Evolutionary conservation across 805 yeast species (phyloP).

Genomic region (Yamadazyma nakazawae): DNA sequence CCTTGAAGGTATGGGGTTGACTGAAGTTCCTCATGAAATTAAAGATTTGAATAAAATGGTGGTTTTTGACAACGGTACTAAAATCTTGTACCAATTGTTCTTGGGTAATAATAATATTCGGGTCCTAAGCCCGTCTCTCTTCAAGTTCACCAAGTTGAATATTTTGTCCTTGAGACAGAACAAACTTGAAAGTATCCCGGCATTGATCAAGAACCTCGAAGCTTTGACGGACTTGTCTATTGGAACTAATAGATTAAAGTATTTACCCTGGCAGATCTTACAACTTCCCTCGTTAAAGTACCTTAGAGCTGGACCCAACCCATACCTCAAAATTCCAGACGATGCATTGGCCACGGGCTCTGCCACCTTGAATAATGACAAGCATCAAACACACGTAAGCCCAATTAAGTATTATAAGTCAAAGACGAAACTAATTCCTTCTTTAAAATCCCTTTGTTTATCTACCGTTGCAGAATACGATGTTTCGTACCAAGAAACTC

Average conservation of each 20-base stretch:
- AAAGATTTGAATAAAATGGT: slow-evolving; percentile 55
- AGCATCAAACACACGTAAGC: slow-evolving; percentile 19
- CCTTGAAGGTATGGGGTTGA: slow-evolving; percentile 46
- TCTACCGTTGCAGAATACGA: slow-evolving; percentile 49
- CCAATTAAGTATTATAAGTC: slow-evolving; percentile 23
- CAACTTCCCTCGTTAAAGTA: slow-evolving; percentile 39
- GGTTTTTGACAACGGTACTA: slow-evolving; percentile 25
- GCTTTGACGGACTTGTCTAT: slow-evolving; percentile 51
- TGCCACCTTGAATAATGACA: slow-evolving; percentile 24
- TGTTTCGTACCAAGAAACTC: slow-evolving; percentile 53
- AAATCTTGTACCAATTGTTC: slow-evolving; percentile 43
- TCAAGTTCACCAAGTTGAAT: slow-evolving; percentile 47
- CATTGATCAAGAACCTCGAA: slow-evolving; percentile 39
- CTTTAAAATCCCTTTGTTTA: slow-evolving; percentile 47
- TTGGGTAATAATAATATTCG: slow-evolving; percentile 49
- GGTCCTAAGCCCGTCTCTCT: slow-evolving; percentile 47
- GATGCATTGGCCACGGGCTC: slow-evolving; percentile 22
- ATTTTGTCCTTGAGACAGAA: slow-evolving; percentile 54
- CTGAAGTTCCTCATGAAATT: slow-evolving; percentile 54
- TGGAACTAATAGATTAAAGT: slow-evolving; percentile 48
- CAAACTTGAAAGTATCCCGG: slow-evolving; percentile 44
- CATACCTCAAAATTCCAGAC: slow-evolving; percentile 26
- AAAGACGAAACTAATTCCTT: slow-evolving; percentile 32
- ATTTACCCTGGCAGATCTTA: slow-evolving; percentile 53
- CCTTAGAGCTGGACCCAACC: slow-evolving; percentile 57